Percentiles rank a stretch among this genome's conserved stretches.
Conservation (phyloP, 495 filamentous ascomycete genomes). For the Aspergillus heteromorphus region DNA sequence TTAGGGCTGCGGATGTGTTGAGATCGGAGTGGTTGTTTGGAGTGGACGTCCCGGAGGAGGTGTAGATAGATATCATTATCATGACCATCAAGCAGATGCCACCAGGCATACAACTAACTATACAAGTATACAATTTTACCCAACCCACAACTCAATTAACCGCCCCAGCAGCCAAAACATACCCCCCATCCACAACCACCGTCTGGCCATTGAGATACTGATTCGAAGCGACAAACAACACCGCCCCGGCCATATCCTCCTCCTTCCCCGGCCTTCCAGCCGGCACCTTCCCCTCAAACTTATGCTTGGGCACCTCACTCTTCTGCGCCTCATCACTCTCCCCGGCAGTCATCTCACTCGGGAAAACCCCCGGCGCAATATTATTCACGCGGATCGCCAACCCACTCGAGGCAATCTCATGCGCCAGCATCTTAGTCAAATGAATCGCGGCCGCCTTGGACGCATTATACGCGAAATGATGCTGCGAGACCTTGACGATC, state of each 20-base stretch:
- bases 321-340: slow-evolving; percentile 53
- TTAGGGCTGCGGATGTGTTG: slow-evolving; percentile 82
- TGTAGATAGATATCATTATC: slow-evolving; percentile 45
- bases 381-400: slow-evolving; percentile 44
- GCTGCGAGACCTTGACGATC: slow-evolving; percentile 43
- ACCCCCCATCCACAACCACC: slow-evolving; percentile 62
- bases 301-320: slow-evolving; percentile 46
- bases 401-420: slow-evolving; percentile 40
- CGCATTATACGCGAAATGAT: slow-evolving; percentile 50
- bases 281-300: slow-evolving; percentile 56
- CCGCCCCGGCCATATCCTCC: slow-evolving; percentile 65
- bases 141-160: neutral
- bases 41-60: slow-evolving; percentile 80
- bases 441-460: slow-evolving; percentile 49
- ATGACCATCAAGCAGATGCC: too few relatives aligned
- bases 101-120: too few relatives aligned
- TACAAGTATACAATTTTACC: too few relatives aligned
- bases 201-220: slow-evolving; percentile 70
- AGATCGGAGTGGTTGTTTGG: slow-evolving; percentile 89
- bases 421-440: slow-evolving; percentile 49
- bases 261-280: slow-evolving; percentile 60
- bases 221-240: slow-evolving; percentile 58
- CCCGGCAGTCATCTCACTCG: slow-evolving; percentile 49
- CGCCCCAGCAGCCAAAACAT: slow-evolving; percentile 34
- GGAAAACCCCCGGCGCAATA: slow-evolving; percentile 54